A percentile compares a stretch with the other conserved stretches of the same genome.
phyloP scores from a whole-genome alignment of 176 grass and related monocot species.

The Carex myosuroides region DNA sequence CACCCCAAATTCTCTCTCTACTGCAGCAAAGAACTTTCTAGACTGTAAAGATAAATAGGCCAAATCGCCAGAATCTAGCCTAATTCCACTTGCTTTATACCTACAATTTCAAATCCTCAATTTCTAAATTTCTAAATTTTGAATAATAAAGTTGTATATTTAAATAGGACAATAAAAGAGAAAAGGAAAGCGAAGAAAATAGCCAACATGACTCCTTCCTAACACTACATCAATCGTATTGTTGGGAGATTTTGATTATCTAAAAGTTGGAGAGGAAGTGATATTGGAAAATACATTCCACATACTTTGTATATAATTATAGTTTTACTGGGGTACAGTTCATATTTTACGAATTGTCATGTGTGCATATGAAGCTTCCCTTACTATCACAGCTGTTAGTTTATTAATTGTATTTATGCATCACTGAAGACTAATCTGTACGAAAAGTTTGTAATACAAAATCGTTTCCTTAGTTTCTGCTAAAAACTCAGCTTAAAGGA shows the following conservation, averaged over 20 bases:
- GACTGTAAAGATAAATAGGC: slow-evolving; percentile 67
- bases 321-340: neutral
- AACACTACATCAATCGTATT: neutral
- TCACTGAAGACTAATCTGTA: neutral
- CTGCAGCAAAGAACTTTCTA: slow-evolving; percentile 60
- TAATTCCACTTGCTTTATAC: slow-evolving; percentile 84
- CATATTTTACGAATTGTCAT: neutral
- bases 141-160: neutral
- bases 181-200: no score
- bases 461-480: neutral
- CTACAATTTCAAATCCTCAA: slow-evolving; percentile 24
- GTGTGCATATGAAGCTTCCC: neutral
- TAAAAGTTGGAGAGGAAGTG: neutral
- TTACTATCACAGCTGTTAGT: neutral
- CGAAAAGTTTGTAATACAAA: neutral
- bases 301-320: neutral
- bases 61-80: slow-evolving; percentile 94
- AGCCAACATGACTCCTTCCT: neutral
- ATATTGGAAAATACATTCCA: neutral
- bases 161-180: no score
- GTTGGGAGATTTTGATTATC: neutral
- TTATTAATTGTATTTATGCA: neutral
- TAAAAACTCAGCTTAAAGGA: neutral
- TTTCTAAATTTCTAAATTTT: neutral
- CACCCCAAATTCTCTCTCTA: slow-evolving; percentile 77